phyloP scores from a whole-genome alignment of 73 alveolate genomes.

The Blepharisma stoltei region DNA sequence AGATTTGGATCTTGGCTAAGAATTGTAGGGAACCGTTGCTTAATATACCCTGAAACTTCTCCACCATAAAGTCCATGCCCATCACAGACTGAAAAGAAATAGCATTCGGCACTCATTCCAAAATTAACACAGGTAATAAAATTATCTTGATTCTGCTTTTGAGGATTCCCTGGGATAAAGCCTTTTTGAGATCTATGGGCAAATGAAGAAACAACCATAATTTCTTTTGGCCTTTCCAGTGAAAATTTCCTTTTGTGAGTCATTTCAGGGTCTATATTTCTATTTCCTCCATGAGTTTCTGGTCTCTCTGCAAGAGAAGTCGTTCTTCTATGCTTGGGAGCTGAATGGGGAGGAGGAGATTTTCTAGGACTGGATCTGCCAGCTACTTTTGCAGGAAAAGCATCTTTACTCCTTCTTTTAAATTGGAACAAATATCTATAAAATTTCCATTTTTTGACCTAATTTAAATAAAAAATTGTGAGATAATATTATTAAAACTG shows the following conservation, averaged over 20 bases:
- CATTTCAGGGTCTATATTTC: not conserved
- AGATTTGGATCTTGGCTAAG: slow-evolving; percentile 43
- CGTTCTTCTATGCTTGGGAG: not conserved
- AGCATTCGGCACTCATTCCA: slow-evolving; percentile 59
- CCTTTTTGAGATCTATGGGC: slow-evolving; percentile 69
- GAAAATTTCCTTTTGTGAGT: not conserved
- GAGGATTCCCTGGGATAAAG: slow-evolving; percentile 72
- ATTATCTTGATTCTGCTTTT: slow-evolving; percentile 80
- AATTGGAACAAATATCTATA: too few species aligned
- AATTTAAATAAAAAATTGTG: too few species aligned
- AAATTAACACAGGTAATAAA: slow-evolving; percentile 79
- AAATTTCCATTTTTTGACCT: too few species aligned
- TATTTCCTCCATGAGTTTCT: not conserved
- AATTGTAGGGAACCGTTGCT: slow-evolving; percentile 55
- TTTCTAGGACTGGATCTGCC: too few species aligned
- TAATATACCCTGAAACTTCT: slow-evolving; percentile 70
- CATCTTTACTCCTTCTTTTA: too few species aligned
- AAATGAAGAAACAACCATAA: slow-evolving; percentile 51
- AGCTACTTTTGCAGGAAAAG: too few species aligned
- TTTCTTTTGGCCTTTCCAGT: not conserved
- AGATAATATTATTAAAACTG: too few species aligned
- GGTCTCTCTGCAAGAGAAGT: slow-evolving; percentile 15
- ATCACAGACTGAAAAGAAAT: slow-evolving; percentile 86
- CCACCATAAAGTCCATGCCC: slow-evolving; percentile 92
- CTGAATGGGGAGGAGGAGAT: too few species aligned